Percentiles rank a stretch among this genome's conserved stretches.
These are phyloP conservation scores for Fusarium beomiforme DNA, from an alignment of 2,329 filamentous ascomycete species.

Conservation along the genomic window DNA sequence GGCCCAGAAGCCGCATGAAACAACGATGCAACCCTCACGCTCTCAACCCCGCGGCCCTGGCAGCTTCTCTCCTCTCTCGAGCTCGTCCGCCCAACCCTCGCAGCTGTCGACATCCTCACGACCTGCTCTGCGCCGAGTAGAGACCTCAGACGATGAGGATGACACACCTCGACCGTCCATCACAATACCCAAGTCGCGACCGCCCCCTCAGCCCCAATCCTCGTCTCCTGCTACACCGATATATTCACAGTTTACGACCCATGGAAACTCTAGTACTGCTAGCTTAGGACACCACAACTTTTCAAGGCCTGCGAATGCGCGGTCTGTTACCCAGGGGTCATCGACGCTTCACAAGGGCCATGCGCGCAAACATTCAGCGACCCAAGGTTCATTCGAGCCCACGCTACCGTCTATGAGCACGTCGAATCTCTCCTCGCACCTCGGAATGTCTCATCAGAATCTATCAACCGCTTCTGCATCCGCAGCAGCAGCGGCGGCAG, in stretches of 20 bases:
- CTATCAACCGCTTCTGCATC: slow-evolving; percentile 24
- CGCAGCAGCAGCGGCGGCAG: slow-evolving; percentile 37
- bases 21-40: slow-evolving; percentile 60
- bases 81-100: slow-evolving; percentile 43
- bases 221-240: slow-evolving; percentile 56
- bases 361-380: slow-evolving; percentile 75
- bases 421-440: slow-evolving; percentile 64
- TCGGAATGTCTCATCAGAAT: slow-evolving; percentile 54
- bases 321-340: slow-evolving; percentile 44
- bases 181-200: slow-evolving; percentile 58
- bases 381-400: slow-evolving; percentile 80
- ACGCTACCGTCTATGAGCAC: slow-evolving; percentile 71
- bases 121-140: slow-evolving; percentile 49
- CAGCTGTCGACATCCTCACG: slow-evolving; percentile 43
- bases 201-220: slow-evolving; percentile 45
- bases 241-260: slow-evolving; percentile 59
- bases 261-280: slow-evolving; percentile 58
- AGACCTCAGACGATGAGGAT: slow-evolving; percentile 45
- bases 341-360: slow-evolving; percentile 54
- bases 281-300: slow-evolving; percentile 61
- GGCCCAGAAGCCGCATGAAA: slow-evolving; percentile 38
- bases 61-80: slow-evolving; percentile 65
- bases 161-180: slow-evolving; percentile 47
- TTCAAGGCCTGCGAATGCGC: slow-evolving; percentile 61
- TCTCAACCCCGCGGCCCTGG: slow-evolving; percentile 60